Base-by-base conservation (phyloP, 805 yeast species). In the Candida nonsorbophila region DNA sequence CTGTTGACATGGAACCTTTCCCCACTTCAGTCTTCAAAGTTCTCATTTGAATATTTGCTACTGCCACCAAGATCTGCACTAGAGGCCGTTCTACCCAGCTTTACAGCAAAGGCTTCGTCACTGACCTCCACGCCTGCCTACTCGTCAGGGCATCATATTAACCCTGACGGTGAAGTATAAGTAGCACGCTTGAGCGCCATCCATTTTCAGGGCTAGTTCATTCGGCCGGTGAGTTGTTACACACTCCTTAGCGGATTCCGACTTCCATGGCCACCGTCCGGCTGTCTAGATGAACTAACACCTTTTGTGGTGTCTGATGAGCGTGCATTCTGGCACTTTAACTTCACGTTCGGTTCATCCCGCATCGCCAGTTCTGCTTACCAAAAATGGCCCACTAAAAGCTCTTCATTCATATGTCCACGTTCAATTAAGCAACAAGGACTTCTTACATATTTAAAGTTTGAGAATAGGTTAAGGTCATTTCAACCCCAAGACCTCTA, bases 221-320 rank as follows among this genome's bases (percentile, higher is more conserved):
- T 59, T 58, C 66, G 60, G 60, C 69, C 69, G 73, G 73, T 67
- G 72, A 65, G 71, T 64, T 55, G 57, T 56, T 51, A 53, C 64
- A 57, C 67, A 64, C 61, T 64, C 72, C 73, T 67, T 67, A 65
- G 72, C 69, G 72, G 71, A 64, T 68, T 62, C 71, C 69, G 53
- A 56, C 67, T 59, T 62, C 60, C 52, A 54, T 50, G 65, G 73
- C 74, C 60, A 67, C 72, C 72, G 72, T 65, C 72, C 72, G 67
- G 68, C 60, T 51, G 55, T 55, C 65, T 58, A 47, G 53, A 54
- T 53, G 57, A 53, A 55, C 62, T 53, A 58, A 58, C 62, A 58
- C 65, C 63, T 56, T 54, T 58, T 58, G 62, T 57, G 65, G 63
- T 29, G 33, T 29, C 33, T 29, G 33, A 29, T 56, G 58, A 56